Percentiles rank a stretch among this genome's conserved stretches.
Conservation (phyloP, 768 basidiomycete species). For the Tephrocybe sp. region DNA sequence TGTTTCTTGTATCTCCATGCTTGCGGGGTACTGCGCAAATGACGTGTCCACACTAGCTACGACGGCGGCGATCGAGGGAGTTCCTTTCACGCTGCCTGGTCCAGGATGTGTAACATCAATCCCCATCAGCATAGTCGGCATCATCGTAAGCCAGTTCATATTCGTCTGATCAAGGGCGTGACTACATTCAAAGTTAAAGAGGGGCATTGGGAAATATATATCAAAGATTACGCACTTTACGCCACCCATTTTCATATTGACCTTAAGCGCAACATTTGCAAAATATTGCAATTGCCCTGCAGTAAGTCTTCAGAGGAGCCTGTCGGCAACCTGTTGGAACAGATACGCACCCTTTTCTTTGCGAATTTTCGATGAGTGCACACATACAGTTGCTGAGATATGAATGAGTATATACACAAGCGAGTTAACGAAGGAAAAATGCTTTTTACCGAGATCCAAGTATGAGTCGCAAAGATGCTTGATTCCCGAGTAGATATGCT, state of each 20-base stretch:
- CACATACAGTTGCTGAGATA: slow-evolving; percentile 64
- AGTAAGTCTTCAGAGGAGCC: too few species aligned
- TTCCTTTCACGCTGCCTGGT: slow-evolving; percentile 68
- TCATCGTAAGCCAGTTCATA: slow-evolving; percentile 58
- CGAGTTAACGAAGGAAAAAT: background rate
- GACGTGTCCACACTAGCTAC: slow-evolving; percentile 69
- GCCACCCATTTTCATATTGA: slow-evolving; percentile 84
- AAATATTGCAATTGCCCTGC: slow-evolving; percentile 68
- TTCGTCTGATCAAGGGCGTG: slow-evolving; percentile 48
- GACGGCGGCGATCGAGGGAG: slow-evolving; percentile 84
- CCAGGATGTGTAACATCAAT: slow-evolving; percentile 85
- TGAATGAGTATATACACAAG: background rate
- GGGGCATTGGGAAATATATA: slow-evolving; percentile 1
- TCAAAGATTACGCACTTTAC: slow-evolving; percentile 51
- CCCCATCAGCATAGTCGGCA: slow-evolving; percentile 79
- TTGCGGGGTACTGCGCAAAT: slow-evolving; percentile 74
- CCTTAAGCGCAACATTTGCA: slow-evolving; percentile 79
- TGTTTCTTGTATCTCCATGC: slow-evolving; percentile 68
- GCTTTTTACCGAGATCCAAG: slow-evolving; percentile 52
- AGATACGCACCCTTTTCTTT: slow-evolving; percentile 67
- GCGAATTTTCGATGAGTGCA: slow-evolving; percentile 69
- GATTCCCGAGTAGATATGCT: slow-evolving; percentile 74
- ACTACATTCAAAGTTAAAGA: slow-evolving; percentile 21
- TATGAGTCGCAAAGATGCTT: slow-evolving; percentile 70
- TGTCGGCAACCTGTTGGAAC: too few species aligned